Conservation (phyloP, 2,329 filamentous ascomycete genomes). For the Cryphonectria japonica region DNA sequence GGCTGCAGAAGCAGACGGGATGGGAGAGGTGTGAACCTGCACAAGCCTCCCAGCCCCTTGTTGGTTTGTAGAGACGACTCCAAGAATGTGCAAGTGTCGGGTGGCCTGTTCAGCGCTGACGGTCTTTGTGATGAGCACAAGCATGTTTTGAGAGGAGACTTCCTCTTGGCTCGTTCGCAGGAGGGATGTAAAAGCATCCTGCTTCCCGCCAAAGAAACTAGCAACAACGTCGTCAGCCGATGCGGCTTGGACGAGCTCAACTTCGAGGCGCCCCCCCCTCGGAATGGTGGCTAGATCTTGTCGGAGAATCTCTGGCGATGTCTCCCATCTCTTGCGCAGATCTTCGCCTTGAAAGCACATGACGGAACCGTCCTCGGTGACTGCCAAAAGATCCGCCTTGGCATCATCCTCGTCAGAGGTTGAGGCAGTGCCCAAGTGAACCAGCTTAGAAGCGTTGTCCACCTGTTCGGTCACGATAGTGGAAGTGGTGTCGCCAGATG, state of each 20-base stretch:
- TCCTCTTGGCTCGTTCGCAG: slow-evolving; percentile 50
- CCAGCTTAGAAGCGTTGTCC: slow-evolving; percentile 44
- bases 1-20: slow-evolving; percentile 30
- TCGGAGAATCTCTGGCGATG: slow-evolving; percentile 46
- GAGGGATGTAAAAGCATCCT: slow-evolving; percentile 56
- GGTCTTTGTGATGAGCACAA: slow-evolving; percentile 55
- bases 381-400: slow-evolving; percentile 54
- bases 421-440: slow-evolving; percentile 47
- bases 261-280: slow-evolving; percentile 41
- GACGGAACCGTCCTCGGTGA: slow-evolving; percentile 65
- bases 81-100: slow-evolving; percentile 43
- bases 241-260: slow-evolving; percentile 55
- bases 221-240: slow-evolving; percentile 53
- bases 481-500: slow-evolving; percentile 56
- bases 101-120: slow-evolving; percentile 34
- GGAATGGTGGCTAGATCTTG: slow-evolving; percentile 43
- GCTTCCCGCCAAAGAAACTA: slow-evolving; percentile 59
- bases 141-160: slow-evolving; percentile 54
- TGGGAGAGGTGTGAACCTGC: slow-evolving; percentile 41
- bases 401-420: slow-evolving; percentile 34
- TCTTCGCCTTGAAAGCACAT: slow-evolving; percentile 63
- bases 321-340: slow-evolving; percentile 52
- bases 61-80: slow-evolving; percentile 20
- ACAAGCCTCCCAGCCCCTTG: slow-evolving; percentile 22
- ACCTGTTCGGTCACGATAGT: slow-evolving; percentile 52